Conservation (phyloP, 352 stramenopile genomes). For the Globisporangium perplexum region DNA sequence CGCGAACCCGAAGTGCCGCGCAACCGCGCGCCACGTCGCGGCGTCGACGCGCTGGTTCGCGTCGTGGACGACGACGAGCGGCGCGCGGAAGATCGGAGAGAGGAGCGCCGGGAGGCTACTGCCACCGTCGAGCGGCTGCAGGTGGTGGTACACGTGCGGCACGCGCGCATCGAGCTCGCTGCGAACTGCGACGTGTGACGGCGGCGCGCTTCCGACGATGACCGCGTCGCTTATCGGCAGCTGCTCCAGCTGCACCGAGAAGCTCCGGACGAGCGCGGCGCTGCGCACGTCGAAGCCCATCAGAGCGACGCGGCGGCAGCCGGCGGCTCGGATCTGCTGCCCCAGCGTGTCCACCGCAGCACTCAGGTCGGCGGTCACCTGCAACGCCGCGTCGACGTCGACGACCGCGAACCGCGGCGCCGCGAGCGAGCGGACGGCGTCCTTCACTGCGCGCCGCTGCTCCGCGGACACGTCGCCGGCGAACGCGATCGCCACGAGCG, state of each 20-base stretch:
- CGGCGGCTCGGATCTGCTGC: conserved; percentile 13
- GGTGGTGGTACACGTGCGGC: conserved; percentile 1
- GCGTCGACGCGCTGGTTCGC: conserved; percentile 7
- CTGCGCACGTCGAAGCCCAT: conserved; percentile 19
- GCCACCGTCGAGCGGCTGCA: background rate
- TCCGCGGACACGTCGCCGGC: background rate
- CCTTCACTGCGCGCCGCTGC: background rate
- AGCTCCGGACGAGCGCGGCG: conserved; percentile 3
- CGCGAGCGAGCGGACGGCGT: background rate
- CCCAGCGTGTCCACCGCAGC: conserved; percentile 11
- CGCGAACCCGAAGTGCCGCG: conserved; percentile 18
- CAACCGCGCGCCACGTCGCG: conserved; percentile 5
- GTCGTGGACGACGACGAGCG: conserved; percentile 25
- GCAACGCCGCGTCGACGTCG: conserved; percentile 18
- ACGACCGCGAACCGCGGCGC: conserved; percentile 23
- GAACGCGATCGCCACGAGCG: conserved; percentile 1
- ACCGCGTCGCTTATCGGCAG: conserved; percentile 21
- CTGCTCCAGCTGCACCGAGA: conserved; percentile 14
- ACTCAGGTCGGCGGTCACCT: conserved; percentile 2
- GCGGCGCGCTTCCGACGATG: conserved; percentile 7
- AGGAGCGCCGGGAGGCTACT: conserved; percentile 19
- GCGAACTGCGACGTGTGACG: background rate
- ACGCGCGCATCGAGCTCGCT: background rate
- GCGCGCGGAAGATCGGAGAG: conserved; percentile 23
- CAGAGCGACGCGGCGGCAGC: conserved; percentile 21